These are phyloP conservation scores for Apiosordaria backusii DNA, from an alignment of 495 filamentous ascomycete genomes.

Conservation along the genomic window DNA sequence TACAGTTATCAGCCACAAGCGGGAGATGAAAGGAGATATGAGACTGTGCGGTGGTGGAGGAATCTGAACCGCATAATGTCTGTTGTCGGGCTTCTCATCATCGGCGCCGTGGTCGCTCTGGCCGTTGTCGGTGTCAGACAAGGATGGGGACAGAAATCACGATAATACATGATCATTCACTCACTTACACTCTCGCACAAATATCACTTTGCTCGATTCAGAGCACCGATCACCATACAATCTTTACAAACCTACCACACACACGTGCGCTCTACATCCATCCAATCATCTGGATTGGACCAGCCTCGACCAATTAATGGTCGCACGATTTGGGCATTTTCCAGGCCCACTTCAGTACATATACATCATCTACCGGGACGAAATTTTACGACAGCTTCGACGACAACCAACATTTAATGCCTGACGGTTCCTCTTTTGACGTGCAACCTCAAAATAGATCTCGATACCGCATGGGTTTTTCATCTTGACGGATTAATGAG, in stretches of 20 bases:
- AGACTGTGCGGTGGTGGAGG: slow-evolving; percentile 91
- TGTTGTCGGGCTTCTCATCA: slow-evolving; percentile 69
- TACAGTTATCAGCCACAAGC: slow-evolving; percentile 35
- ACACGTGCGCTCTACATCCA: slow-evolving; percentile 3
- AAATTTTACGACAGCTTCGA: slow-evolving; percentile 25
- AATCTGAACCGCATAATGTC: slow-evolving; percentile 86
- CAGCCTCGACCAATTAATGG: not conserved
- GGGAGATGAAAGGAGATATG: slow-evolving; percentile 61
- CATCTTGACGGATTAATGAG: slow-evolving; percentile 9
- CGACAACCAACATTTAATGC: slow-evolving; percentile 12
- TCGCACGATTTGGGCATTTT: not conserved
- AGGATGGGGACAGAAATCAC: slow-evolving; percentile 28
- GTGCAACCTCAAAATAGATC: slow-evolving; percentile 6
- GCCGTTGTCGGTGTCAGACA: slow-evolving; percentile 53
- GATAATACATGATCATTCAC: not conserved
- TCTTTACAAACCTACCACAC: slow-evolving; percentile 8
- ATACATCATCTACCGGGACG: slow-evolving; percentile 12
- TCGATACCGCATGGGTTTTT: not conserved
- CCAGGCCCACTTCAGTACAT: not conserved
- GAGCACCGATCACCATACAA: not conserved
- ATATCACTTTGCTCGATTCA: not conserved
- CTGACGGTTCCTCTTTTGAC: slow-evolving; percentile 18
- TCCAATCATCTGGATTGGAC: not conserved
- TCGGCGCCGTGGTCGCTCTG: slow-evolving; percentile 67
- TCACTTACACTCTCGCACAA: slow-evolving; percentile 7